phyloP scores from a whole-genome alignment of 257 asterid species.

The Petrea volubilis region DNA sequence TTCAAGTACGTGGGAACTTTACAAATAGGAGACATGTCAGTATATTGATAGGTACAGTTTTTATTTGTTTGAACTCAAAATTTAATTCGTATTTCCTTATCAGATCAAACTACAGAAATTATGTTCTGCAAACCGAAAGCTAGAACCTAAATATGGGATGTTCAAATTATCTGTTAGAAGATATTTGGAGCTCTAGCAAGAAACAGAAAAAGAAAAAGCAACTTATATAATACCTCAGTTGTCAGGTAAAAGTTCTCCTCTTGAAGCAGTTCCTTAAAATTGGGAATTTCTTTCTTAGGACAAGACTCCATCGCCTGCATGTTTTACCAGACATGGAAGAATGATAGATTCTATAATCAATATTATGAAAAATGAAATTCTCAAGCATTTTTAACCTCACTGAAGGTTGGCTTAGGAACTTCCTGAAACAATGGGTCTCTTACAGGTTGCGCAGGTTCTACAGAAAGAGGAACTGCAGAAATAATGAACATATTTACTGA shows the following conservation, averaged over 20 bases:
- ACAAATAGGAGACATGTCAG: not conserved
- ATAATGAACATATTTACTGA: conserved; percentile 1
- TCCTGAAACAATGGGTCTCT: conserved; percentile 77
- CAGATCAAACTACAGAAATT: not conserved
- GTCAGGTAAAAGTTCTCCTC: conserved; percentile 85
- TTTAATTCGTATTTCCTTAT: not conserved
- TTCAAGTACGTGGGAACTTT: not conserved
- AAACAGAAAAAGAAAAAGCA: not conserved
- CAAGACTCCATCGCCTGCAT: conserved; percentile 71
- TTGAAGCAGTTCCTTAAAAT: conserved; percentile 66
- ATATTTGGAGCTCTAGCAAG: not conserved
- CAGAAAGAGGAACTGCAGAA: conserved; percentile 60
- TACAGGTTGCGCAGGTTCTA: conserved; percentile 69
- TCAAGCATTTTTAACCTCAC: conserved; percentile 50
- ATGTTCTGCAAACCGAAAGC: not conserved
- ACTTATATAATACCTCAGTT: conserved; percentile 64
- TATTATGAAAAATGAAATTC: not conserved
- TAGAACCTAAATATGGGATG: not conserved
- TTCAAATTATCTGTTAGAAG: not conserved
- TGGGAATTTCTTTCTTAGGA: conserved; percentile 71
- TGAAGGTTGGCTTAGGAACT: conserved; percentile 62
- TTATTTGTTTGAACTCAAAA: not conserved
- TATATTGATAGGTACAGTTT: not conserved
- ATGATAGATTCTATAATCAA: not conserved
- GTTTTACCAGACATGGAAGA: conserved; percentile 16